Percentiles rank a stretch among this genome's conserved stretches.
These are phyloP conservation scores for Apiospora phragmitis DNA, from an alignment of 2,329 filamentous ascomycete species.

Conservation along the genomic window DNA sequence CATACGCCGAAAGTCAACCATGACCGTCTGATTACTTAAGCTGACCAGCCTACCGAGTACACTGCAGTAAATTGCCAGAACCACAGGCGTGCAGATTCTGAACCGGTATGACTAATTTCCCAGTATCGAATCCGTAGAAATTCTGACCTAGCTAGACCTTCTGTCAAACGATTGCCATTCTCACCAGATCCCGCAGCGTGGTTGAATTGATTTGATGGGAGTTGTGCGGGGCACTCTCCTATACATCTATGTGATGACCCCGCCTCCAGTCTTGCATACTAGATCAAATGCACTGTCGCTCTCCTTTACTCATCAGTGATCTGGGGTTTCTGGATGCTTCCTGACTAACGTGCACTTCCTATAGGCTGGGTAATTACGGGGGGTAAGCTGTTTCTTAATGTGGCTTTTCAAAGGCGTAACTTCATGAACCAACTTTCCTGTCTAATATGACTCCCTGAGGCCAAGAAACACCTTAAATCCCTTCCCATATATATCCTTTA, in stretches of 20 bases:
- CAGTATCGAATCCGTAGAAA: neutral
- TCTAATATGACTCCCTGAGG: neutral
- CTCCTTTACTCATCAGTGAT: neutral
- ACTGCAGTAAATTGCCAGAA: neutral
- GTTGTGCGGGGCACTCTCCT: neutral
- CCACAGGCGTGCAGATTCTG: neutral
- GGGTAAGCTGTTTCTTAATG: neutral
- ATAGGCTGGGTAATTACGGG: neutral
- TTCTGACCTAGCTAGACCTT: neutral
- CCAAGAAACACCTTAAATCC: neutral
- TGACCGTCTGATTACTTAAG: neutral
- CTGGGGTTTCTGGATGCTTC: neutral
- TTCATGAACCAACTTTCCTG: neutral
- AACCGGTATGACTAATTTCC: neutral
- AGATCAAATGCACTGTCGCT: neutral
- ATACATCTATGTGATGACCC: neutral
- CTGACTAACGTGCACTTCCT: neutral
- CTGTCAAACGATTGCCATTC: neutral
- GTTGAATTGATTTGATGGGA: neutral
- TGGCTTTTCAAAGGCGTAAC: neutral
- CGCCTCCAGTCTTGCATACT: neutral
- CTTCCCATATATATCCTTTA: neutral
- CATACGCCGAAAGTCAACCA: neutral
- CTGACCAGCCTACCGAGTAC: neutral
- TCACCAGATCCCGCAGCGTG: neutral